A percentile compares a stretch with the other conserved stretches of the same genome.
phyloP scores from a whole-genome alignment of 1,284 basidiomycete genomes.

The Wolfiporia cocos region DNA sequence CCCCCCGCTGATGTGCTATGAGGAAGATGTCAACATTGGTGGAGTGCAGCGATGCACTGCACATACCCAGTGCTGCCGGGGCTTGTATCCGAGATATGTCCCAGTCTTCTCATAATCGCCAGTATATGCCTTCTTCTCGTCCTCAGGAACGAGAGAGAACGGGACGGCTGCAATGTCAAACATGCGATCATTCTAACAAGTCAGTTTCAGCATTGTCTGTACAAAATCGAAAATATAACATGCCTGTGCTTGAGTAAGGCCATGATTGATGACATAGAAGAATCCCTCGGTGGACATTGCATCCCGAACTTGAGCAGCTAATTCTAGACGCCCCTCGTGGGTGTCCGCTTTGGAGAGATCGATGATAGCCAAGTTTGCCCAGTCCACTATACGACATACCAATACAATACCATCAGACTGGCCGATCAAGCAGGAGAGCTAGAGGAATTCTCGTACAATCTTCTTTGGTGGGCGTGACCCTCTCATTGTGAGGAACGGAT shows the following conservation, averaged over 20 bases:
- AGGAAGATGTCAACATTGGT: background rate
- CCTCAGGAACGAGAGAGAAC: slow-evolving; percentile 39
- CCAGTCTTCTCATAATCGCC: slow-evolving; percentile 43
- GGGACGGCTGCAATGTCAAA: slow-evolving; percentile 57
- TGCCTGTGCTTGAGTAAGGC: slow-evolving; percentile 42
- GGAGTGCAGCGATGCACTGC: background rate
- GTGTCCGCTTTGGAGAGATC: slow-evolving; percentile 50
- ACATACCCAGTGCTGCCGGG: slow-evolving; percentile 22
- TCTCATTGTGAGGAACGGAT: slow-evolving; percentile 24
- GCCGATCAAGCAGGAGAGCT: slow-evolving; percentile 1
- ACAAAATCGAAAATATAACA: slow-evolving; percentile 1
- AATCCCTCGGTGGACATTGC: slow-evolving; percentile 60
- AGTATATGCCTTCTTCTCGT: slow-evolving; percentile 53
- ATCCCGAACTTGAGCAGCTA: slow-evolving; percentile 46
- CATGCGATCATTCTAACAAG: slow-evolving; percentile 34
- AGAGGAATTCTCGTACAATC: slow-evolving; percentile 28
- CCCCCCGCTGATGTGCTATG: slow-evolving; percentile 48
- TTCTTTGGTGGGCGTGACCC: slow-evolving; percentile 23
- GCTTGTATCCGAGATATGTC: slow-evolving; percentile 57
- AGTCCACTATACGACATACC: slow-evolving; percentile 41
- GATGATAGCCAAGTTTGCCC: slow-evolving; percentile 61
- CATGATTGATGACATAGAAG: slow-evolving; percentile 60
- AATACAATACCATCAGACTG: background rate
- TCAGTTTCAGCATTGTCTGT: background rate
- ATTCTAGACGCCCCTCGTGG: slow-evolving; percentile 38